Conservation (phyloP, 2,329 filamentous ascomycete species). For the Colletotrichum siamense region DNA sequence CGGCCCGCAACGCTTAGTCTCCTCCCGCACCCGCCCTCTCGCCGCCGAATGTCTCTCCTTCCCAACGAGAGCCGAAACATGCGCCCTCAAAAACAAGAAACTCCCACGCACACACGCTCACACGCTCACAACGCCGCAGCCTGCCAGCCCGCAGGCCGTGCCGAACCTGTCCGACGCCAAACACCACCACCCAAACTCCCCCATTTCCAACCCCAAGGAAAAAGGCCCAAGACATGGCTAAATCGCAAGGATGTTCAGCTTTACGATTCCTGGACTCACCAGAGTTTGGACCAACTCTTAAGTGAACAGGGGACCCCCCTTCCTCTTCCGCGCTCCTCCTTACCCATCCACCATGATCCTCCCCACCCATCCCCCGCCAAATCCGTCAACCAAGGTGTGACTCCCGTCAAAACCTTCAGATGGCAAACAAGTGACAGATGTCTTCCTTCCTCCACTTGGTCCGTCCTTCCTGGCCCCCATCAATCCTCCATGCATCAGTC, state of each 20-base stretch:
- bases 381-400: neutral
- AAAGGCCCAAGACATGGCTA: neutral
- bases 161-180: neutral
- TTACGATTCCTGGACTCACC: neutral
- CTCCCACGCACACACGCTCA: neutral
- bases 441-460: neutral
- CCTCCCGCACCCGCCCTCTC: neutral
- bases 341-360: neutral
- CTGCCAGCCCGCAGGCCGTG: neutral
- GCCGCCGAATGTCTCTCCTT: neutral
- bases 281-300: neutral
- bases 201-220: neutral
- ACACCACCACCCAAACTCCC: neutral
- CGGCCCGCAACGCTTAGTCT: neutral
- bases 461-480: neutral
- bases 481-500: neutral
- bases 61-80: neutral
- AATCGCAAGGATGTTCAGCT: neutral
- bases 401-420: slow-evolving; percentile 13
- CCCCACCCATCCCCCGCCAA: neutral
- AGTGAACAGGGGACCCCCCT: neutral
- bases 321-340: neutral
- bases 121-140: neutral
- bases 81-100: neutral
- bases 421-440: neutral